phyloP scores from a whole-genome alignment of 345 rosid genomes.

The Gossypium arboreum region DNA sequence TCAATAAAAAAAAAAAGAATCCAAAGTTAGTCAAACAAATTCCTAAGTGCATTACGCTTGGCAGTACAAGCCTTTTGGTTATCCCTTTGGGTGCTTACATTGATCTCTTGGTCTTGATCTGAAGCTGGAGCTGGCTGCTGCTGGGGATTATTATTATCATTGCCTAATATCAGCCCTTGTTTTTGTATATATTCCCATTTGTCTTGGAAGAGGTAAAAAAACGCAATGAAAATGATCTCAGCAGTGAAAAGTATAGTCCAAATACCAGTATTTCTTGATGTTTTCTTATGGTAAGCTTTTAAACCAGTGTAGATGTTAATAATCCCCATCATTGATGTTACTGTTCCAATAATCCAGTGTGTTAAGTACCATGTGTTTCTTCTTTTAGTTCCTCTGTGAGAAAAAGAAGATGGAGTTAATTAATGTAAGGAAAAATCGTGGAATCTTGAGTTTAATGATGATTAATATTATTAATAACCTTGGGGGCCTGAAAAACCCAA shows the following conservation, averaged over 20 bases:
- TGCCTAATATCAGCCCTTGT: conserved; percentile 40
- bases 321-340: conserved; percentile 50
- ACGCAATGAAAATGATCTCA: conserved; percentile 52
- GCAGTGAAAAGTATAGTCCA: conserved; percentile 78
- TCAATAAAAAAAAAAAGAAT: background rate
- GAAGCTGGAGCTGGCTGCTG: conserved; percentile 24
- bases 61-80: conserved; percentile 39
- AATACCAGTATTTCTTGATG: conserved; percentile 41
- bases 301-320: conserved; percentile 83
- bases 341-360: conserved; percentile 85
- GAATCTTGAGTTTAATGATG: background rate
- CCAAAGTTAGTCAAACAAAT: conserved; percentile 47
- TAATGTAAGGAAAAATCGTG: background rate
- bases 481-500: conserved; percentile 49
- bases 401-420: background rate
- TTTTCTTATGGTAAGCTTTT: conserved; percentile 54
- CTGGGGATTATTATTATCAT: background rate
- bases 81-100: conserved; percentile 21
- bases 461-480: conserved; percentile 32
- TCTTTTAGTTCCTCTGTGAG: conserved; percentile 60
- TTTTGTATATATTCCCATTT: conserved; percentile 70
- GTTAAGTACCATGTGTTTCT: conserved; percentile 65
- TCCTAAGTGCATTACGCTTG: conserved; percentile 71
- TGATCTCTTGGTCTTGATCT: conserved; percentile 9
- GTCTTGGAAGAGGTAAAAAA: conserved; percentile 78